Base-by-base conservation (phyloP, 768 basidiomycete genomes). In the Boletus tylopilopsis region DNA sequence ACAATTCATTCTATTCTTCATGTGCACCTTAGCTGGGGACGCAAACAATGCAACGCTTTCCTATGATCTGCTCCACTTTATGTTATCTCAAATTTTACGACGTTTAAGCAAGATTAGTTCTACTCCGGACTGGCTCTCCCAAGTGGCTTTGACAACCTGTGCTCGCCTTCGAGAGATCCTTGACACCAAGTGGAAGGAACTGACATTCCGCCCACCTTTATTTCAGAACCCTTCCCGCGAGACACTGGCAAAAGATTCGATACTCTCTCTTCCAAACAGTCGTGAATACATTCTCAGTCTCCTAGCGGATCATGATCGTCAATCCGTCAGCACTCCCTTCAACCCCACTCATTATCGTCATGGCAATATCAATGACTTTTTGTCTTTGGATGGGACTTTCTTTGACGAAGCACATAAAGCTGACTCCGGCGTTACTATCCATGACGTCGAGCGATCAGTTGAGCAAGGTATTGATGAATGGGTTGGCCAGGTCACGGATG, bases 361-460 rank as follows among this genome's bases (percentile, higher is more conserved):
- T 1, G 55, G 55, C 4, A 37, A 36, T 19, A 42, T 63, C 11
- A 36, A 43, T 1, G 23, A 57, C 9, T 59, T 59, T 21, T 21
- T 62, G 48, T 62, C 51, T 12, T 29, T 12, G 29, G 13, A 29
- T 29, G 29, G 29, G 29, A 9, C 13, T 12, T 29, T 29, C 29
- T 29, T 29, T 29, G 11, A 29, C 29, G 29, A 29, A 29, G 10
- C 29, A 12, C 13, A 29, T 29, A 12, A 9, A 11, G 10, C 29
- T 12, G 29, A 29, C 29, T 12, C 29, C 5, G 29, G 13, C 29
- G 13, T 29, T 29, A 29, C 29, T 29, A 9, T 29, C 10, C 13
- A 29, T 29, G 29, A 29, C 13, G 7, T 29, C 29, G 29, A 29
- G 29, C 29, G 13, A 29, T 29, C 29, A 12, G 29, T 29, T 5